Base-by-base conservation (phyloP, 805 yeast species). In the Hanseniaspora thailandica region DNA sequence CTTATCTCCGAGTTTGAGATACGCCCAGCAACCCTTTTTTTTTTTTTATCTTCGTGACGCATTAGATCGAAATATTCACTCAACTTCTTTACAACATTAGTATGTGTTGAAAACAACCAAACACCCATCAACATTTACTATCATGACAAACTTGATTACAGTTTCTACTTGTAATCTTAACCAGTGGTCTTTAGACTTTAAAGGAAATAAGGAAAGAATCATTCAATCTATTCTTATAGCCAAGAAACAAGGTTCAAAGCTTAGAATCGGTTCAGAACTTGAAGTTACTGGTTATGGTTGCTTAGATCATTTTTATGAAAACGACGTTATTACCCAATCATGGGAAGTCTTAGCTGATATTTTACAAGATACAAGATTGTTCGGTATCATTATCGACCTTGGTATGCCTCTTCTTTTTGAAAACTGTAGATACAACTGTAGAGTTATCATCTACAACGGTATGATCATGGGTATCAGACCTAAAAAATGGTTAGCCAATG, bases 161-260 rank as follows among this genome's bases (percentile, higher is more conserved):
- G 71, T 90, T 35, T 89, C 97, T 1, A 89, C 97, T 1, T 90
- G 97, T 69, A 87, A 89, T 61, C 74, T 93, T 58, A 93, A 93
- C 70, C 99, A 93, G 76, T 93, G 99, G 99, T 96, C 98, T 0
- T 73, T 93, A 52, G 99, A 93, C 66, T 93, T 87, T 66, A 97
- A 90, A 66, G 99, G 98, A 5, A 93, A 93, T 68, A 75, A 96
- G 52, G 96, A 89, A 63, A 74, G 99, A 55, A 90, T 93, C 57
- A 62, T 93, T 23, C 82, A 83, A 62, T 83, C 95, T 53, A 90
- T 93, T 61, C 65, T 63, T 22, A 72, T 76, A 49, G 96, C 99
- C 52, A 93, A 89, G 62, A 66, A 68, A 28, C 74, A 70, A 56
- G 86, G 86, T 15, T 94, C 99, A 0, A 71, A 73, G 19, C 74